Evolutionary conservation across 2,329 filamentous ascomycete species (phyloP), one percentile per base, ranked within the genome.

Genomic region (Hymenoscyphus scutula): DNA sequence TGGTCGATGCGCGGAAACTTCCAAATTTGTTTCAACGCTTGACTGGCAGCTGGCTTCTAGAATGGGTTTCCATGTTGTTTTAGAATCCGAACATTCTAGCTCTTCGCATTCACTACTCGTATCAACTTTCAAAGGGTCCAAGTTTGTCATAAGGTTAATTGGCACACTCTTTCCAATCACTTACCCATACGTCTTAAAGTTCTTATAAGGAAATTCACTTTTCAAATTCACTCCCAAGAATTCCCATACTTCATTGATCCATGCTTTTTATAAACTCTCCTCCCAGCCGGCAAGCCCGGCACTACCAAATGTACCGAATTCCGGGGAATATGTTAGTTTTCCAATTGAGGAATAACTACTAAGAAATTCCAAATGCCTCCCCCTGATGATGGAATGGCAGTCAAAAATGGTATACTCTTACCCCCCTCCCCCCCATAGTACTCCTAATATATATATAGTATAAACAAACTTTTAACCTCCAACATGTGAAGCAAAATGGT

Each of bases 401-500:
- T 37, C 13, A 1, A 37, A 4, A 37, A 37, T 37, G 34, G 34
- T 13, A 37, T 37, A 4, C 34, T 37, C n/a, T 37, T 37, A 37
- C 34, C 34, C 34, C 34, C 13, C 34, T 13, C 34, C 34, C 34
- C 13, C 34, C 34, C 13, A 15, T 37, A 17, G 34, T 11, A 37
- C 34, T n/a, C n/a, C n/a, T n/a, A n/a, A n/a, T n/a, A n/a, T n/a
- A n/a, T n/a, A n/a, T n/a, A n/a, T n/a, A n/a, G n/a, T n/a, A n/a
- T n/a, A n/a, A n/a, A n/a, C n/a, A n/a, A n/a, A n/a, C n/a, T n/a
- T n/a, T n/a, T n/a, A n/a, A n/a, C n/a, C n/a, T 38, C 30, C 32
- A 38, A 38, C 32, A 54, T 38, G 37, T 11, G 51, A 34, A 58
- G 17, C 53, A 56, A 59, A 19, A 66, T 63, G 57, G 13, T 55